Evolutionary conservation across 441 rosid species (phyloP), one percentile per base, ranked within the genome.

Genomic region (Croton laevigatus): DNA sequence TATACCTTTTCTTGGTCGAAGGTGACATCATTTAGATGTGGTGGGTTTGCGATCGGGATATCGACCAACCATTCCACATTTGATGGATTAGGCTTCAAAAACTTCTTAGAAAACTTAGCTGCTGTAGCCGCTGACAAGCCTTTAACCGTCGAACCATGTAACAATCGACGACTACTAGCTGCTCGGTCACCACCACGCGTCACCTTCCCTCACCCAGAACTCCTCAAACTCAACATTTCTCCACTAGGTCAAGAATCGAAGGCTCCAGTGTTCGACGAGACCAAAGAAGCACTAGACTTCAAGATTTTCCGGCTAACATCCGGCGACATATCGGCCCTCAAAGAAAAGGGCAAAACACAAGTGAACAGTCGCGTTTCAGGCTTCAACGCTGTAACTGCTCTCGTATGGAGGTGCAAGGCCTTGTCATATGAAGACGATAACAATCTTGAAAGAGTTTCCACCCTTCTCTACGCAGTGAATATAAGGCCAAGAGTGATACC

Each of bases 21-120:
- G 96, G 68, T 92, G 38, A 92, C 96, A 58, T 85, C 90, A 22
- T 88, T 90, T 73, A 81, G 79, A 66, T 90, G 98, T 7, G 98
- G 96, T 32, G 93, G 98, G n/a, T 92, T 92, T 71, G 86, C 86
- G 17, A 82, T 90, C 70, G 96, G 93, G 32, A 3, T 81, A 32
- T 73, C 89, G 17, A 87, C 85, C 71, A 92, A 81, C 79, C 98
- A 91, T 71, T 69, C 82, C 32, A 75, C 84, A 2, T 83, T 89
- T 69, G 98, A 93, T 69, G 97, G 98, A 34, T 62, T 87, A 68
- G 84, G 91, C 83, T 93, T 89, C 88, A 93, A 87, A 78, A 75
- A 55, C 45, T 90, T 93, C 75, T 73, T 93, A 45, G 82, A 86
- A 23, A 93, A 93, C 83, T 69, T 93, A 45, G 87, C 85, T 3